A percentile compares a stretch with the other conserved stretches of the same genome.
Evolutionary conservation across 371 early-diverging fungal species (phyloP).

Genomic region (Polyrhizophydium stewartii): DNA sequence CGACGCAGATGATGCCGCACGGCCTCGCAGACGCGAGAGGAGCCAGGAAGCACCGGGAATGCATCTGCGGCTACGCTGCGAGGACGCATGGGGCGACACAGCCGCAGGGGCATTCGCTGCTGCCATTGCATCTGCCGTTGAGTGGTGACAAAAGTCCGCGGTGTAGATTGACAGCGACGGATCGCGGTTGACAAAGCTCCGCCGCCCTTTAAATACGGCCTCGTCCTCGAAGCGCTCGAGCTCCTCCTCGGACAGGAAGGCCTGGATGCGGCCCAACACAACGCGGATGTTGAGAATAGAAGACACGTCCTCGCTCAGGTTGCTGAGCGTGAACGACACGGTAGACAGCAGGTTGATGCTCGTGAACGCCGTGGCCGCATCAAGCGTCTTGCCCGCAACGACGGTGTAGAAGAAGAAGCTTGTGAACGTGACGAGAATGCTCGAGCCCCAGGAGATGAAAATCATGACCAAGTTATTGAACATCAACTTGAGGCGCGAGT

Average conservation of each 20-base stretch:
- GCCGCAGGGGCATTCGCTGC: no score
- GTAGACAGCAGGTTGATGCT: conserved; percentile 20
- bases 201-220: no score
- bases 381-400: conserved; percentile 26
- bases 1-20: background rate
- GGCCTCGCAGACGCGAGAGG: background rate
- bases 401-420: conserved; percentile 33
- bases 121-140: no score
- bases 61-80: no score
- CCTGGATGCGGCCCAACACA: conserved; percentile 8
- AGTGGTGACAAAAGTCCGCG: no score
- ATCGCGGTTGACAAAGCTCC: no score
- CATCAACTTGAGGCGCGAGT: background rate
- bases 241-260: conserved; percentile 12
- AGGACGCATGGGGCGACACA: background rate
- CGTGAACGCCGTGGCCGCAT: conserved; percentile 40
- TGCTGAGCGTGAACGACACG: conserved; percentile 3
- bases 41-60: no score
- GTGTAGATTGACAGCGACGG: background rate
- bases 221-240: conserved; percentile 2
- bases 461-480: conserved; percentile 2
- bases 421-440: conserved; percentile 26
- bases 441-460: conserved; percentile 12
- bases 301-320: conserved; percentile 1
- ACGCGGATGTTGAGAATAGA: conserved; percentile 10